Conservation (phyloP, 208 protist species). For the Trypanosoma caninum region DNA sequence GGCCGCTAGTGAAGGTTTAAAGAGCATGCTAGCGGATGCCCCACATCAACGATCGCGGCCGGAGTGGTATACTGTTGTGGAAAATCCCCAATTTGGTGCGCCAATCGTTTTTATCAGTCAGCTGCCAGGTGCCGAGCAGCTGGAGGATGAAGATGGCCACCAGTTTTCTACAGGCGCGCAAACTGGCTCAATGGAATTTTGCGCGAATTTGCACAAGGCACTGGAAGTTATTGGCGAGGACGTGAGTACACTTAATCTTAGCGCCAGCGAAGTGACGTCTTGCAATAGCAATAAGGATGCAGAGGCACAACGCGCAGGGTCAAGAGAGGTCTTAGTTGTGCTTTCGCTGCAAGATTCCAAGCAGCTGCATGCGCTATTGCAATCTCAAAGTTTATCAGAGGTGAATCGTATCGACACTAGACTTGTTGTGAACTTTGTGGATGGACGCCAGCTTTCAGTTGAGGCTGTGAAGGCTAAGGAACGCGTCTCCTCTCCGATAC, state of each 20-base stretch:
- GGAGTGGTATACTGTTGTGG: constrained; percentile 22
- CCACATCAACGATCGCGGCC: neutral
- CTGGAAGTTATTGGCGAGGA: constrained; percentile 13
- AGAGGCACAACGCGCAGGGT: neutral
- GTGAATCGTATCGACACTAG: constrained; percentile 9
- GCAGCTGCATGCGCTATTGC: neutral
- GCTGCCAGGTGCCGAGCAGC: constrained; percentile 12
- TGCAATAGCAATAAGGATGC: neutral
- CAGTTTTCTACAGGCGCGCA: neutral
- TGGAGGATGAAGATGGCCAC: constrained; percentile 2
- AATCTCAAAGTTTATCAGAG: neutral
- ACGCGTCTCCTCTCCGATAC: no score
- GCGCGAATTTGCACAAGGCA: constrained; percentile 2
- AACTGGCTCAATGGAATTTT: neutral
- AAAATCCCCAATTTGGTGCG: neutral
- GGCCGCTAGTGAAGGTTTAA: neutral
- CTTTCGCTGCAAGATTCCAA: constrained; percentile 10
- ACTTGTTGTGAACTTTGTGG: constrained; percentile 24
- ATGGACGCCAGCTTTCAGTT: neutral
- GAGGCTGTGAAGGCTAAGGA: neutral
- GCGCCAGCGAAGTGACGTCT: neutral
- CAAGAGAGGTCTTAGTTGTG: constrained; percentile 6
- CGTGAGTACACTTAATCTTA: neutral
- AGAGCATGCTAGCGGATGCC: neutral
- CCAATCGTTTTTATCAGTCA: constrained; percentile 24